Evolutionary conservation across 2,329 filamentous ascomycete genomes (phyloP).

Genomic region (Exophiala calicioides): DNA sequence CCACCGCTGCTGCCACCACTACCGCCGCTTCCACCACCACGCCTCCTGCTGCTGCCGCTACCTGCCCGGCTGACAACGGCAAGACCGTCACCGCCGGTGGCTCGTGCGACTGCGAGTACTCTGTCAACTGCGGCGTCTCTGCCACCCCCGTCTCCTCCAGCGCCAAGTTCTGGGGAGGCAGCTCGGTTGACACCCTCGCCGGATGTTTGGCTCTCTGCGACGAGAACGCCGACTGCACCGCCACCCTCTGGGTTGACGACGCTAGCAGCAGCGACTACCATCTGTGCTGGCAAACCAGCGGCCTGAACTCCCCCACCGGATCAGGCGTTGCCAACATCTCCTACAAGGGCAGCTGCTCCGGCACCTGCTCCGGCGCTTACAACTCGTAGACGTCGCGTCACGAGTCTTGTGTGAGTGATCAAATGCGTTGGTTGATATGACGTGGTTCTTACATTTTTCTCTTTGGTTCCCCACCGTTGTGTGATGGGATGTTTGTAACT

Average conservation of each 20-base stretch:
- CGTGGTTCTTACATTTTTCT: too few species aligned
- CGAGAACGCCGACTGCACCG: conserved; percentile 18
- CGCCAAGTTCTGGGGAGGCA: conserved; percentile 17
- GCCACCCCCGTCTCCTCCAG: conserved; percentile 8
- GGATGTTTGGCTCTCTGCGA: conserved; percentile 22
- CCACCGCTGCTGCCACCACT: conserved; percentile 11
- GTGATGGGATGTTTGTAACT: too few species aligned
- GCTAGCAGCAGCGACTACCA: conserved; percentile 16
- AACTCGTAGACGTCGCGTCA: too few species aligned
- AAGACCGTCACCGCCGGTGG: conserved; percentile 12
- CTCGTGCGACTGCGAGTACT: conserved; percentile 21
- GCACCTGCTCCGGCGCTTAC: conserved; percentile 15
- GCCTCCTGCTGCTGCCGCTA: conserved; percentile 9
- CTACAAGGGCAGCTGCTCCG: conserved; percentile 23
- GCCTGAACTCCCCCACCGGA: conserved; percentile 7
- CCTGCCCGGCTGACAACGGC: conserved; percentile 19
- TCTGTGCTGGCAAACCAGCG: conserved; percentile 21
- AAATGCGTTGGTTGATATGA: too few species aligned
- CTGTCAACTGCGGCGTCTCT: conserved; percentile 20
- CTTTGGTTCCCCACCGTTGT: too few species aligned
- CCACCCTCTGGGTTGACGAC: conserved; percentile 22
- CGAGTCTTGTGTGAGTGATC: too few species aligned
- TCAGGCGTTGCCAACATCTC: conserved; percentile 20
- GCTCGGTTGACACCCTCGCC: conserved; percentile 11
- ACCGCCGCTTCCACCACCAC: conserved; percentile 6